Percentiles rank a stretch among this genome's conserved stretches.
These are phyloP conservation scores for Rutstroemia sp. DNA, from an alignment of 2,329 filamentous ascomycete species.

Conservation along the genomic window DNA sequence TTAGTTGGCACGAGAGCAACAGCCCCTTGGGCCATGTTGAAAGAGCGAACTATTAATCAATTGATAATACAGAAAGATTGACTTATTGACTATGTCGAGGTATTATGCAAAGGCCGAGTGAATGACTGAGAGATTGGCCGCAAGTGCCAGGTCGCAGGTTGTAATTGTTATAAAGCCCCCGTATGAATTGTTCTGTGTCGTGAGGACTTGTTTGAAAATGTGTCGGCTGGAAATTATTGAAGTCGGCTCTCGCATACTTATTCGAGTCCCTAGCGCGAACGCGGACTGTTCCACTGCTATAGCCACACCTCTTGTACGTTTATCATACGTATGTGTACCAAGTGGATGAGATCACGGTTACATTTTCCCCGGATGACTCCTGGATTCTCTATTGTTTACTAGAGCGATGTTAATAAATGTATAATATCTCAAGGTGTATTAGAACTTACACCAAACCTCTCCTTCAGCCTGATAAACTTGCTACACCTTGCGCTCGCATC, in stretches of 20 bases:
- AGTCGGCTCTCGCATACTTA: not conserved
- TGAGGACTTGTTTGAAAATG: not conserved
- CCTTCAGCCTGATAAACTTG: not conserved
- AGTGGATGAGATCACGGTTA: not conserved
- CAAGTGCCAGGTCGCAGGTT: not conserved
- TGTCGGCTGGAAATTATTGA: conserved; percentile 1
- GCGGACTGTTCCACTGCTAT: too few species aligned
- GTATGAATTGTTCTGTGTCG: not conserved
- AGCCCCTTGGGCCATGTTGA: conserved; percentile 30
- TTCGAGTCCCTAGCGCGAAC: not conserved
- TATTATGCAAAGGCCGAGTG: not conserved
- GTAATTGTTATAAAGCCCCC: not conserved
- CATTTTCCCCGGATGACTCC: not conserved
- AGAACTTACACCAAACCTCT: not conserved
- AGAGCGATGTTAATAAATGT: not conserved
- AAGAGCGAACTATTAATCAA: conserved; percentile 15
- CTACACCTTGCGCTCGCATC: not conserved
- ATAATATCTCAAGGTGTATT: conserved; percentile 1
- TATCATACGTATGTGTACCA: too few species aligned
- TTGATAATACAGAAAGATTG: conserved; percentile 8
- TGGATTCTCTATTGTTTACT: not conserved
- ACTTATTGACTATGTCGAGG: conserved; percentile 1
- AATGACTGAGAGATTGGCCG: not conserved
- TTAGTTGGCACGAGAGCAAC: conserved; percentile 28
- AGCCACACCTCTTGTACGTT: too few species aligned